phyloP scores from a whole-genome alignment of 2,329 filamentous ascomycete genomes.

The Microsporum ferrugineum region DNA sequence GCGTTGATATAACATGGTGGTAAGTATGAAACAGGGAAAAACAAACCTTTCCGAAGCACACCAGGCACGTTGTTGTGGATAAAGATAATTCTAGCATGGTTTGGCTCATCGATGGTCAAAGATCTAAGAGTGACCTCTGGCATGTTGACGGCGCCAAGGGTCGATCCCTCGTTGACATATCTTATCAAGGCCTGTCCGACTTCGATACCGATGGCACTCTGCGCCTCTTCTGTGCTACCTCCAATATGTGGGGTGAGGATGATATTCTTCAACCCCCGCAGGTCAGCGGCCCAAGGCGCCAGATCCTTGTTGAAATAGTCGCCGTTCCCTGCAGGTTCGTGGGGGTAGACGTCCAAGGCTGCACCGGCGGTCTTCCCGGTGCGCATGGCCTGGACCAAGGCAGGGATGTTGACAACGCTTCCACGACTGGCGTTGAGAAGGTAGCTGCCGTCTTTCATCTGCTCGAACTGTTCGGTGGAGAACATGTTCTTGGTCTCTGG shows the following conservation, averaged over 20 bases:
- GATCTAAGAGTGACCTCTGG: constrained; percentile 87
- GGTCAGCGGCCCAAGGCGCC: constrained; percentile 74
- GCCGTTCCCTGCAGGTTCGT: constrained; percentile 86
- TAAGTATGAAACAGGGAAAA: constrained; percentile 24
- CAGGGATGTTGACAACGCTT: constrained; percentile 85
- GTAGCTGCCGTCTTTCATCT: constrained; percentile 90
- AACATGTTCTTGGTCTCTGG: constrained; percentile 92
- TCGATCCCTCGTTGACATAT: constrained; percentile 93
- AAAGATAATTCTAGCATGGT: constrained; percentile 87
- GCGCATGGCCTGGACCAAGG: constrained; percentile 76
- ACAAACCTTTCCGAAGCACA: constrained; percentile 70
- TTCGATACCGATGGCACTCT: constrained; percentile 89
- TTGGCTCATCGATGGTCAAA: constrained; percentile 77
- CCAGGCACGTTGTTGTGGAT: constrained; percentile 95
- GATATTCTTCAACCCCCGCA: constrained; percentile 76
- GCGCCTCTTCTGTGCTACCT: constrained; percentile 93
- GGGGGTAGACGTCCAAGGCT: constrained; percentile 91
- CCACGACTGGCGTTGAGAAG: constrained; percentile 93
- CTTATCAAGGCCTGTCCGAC: constrained; percentile 77
- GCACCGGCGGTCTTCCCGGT: constrained; percentile 81
- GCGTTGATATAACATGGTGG: not conserved
- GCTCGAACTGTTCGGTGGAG: constrained; percentile 60
- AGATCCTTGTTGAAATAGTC: constrained; percentile 82
- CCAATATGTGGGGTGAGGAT: constrained; percentile 96
- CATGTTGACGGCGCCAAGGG: constrained; percentile 85